Base-by-base conservation (phyloP, 2,329 filamentous ascomycete species). In the Talaromyces atroroseus region DNA sequence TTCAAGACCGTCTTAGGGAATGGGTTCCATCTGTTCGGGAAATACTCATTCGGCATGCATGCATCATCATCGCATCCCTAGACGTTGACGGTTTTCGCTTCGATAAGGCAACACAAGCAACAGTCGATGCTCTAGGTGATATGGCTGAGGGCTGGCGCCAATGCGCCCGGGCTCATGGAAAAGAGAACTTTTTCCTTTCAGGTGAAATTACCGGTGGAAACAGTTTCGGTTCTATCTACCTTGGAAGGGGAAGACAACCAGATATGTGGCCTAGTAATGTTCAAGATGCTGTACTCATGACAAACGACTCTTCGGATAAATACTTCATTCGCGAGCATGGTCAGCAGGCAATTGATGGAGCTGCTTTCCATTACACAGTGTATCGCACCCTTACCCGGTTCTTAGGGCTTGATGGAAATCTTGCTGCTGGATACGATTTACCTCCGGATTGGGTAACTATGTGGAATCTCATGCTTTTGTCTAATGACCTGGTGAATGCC, bases 21-120 rank as follows among this genome's bases (percentile, higher is more conserved):
- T 87, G 84, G 84, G 64, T 78, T 24, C 80, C 81, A 2, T 78
- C 78, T 12, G 83, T 86, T 0, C 71, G 78, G 32, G 75, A 79
- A 48, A 82, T 82, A 61, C 71, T 87, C 57, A 78, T 81, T 59
- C 78, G 78, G 46, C 83, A 86, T 62, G 84, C 82, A 1, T 87
- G 84, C 68, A 82, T 86, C 68, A 76, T 82, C 34, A 84, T 87
- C 56, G 69, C 75, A 23, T 80, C 78, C 60, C 73, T 87, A n/a
- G 84, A 87, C 63, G 80, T 87, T 55, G 84, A 87, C 63, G 84
- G 83, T 0, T 85, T 83, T 64, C 80, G 84, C 54, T 84, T 85
- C 68, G 84, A 87, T 70, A 87, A 87, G 68, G 84, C 82, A 1
- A 80, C 82, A 16, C 83, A 86, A 63, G 78, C 82, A 12, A 85